Percentiles rank a stretch among this genome's conserved stretches.
Conservation (phyloP, 2,329 filamentous ascomycete species). For the Ceratocystis destructans region DNA sequence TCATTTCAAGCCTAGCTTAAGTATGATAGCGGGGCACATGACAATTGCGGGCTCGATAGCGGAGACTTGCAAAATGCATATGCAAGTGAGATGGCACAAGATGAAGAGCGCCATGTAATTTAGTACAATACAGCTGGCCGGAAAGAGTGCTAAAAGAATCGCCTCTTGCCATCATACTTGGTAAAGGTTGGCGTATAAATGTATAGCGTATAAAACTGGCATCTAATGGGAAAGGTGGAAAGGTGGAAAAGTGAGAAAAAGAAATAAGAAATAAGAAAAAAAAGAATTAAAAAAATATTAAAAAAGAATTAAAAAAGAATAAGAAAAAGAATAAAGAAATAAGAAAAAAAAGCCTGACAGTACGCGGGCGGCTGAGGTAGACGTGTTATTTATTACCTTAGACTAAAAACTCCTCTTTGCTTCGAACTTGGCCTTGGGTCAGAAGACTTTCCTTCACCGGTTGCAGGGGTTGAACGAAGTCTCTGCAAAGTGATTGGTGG, state of each 20-base stretch:
- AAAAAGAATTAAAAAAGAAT: neutral
- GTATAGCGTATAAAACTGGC: neutral
- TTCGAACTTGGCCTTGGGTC: conserved; percentile 6
- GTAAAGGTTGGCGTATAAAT: neutral
- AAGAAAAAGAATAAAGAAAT: neutral
- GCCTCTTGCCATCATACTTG: neutral
- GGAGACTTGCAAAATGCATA: neutral
- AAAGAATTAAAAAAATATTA: too few relatives aligned
- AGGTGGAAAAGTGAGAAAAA: neutral
- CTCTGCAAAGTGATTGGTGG: neutral
- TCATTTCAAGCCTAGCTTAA: neutral
- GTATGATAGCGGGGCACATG: neutral
- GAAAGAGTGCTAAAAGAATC: neutral
- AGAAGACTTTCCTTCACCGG: conserved; percentile 1
- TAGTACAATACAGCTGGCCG: neutral
- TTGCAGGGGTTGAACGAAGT: neutral
- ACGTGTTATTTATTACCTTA: neutral
- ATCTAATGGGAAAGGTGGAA: neutral
- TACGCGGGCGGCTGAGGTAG: neutral
- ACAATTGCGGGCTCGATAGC: neutral
- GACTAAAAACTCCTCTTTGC: neutral
- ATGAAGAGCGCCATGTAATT: neutral
- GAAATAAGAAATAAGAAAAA: neutral
- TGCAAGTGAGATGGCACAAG: neutral
- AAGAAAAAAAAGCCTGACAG: neutral